A percentile compares a stretch with the other conserved stretches of the same genome.
These are phyloP conservation scores for Pouteria campechiana DNA, from an alignment of 179 eudicot genomes.

Conservation along the genomic window DNA sequence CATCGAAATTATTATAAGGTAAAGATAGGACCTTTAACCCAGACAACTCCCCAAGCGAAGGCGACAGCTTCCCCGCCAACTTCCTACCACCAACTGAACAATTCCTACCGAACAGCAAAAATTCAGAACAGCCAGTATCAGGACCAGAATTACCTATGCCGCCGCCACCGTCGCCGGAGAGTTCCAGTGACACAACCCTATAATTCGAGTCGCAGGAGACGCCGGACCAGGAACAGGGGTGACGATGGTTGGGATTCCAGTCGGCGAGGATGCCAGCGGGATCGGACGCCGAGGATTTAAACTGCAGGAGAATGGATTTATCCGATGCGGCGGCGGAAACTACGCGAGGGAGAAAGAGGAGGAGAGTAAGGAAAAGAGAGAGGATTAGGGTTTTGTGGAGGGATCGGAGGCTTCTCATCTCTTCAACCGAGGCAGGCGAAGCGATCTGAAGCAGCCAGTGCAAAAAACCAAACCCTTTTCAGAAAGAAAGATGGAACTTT, in stretches of 20 bases:
- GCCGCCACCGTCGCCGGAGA: slow-evolving; percentile 48
- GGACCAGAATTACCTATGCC: slow-evolving; percentile 18
- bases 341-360: slow-evolving; percentile 4
- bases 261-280: slow-evolving; percentile 29
- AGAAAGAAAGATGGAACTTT: slow-evolving; percentile 3
- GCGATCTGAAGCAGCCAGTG: too few species aligned
- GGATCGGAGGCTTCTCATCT: too few species aligned
- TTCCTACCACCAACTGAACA: slow-evolving; percentile 18
- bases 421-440: background rate
- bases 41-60: slow-evolving; percentile 22
- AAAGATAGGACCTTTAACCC: slow-evolving; percentile 40
- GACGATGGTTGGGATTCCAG: slow-evolving; percentile 20
- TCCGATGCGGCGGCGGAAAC: slow-evolving; percentile 26
- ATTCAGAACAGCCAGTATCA: slow-evolving; percentile 33
- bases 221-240: slow-evolving; percentile 52
- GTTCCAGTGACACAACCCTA: slow-evolving; percentile 35
- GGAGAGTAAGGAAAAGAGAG: slow-evolving; percentile 13
- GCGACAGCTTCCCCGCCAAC: slow-evolving; percentile 26
- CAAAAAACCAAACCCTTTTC: slow-evolving; percentile 23
- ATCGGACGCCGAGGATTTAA: slow-evolving; percentile 33
- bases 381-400: slow-evolving; percentile 11
- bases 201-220: slow-evolving; percentile 34
- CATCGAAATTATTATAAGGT: slow-evolving; percentile 41
- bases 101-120: slow-evolving; percentile 38
- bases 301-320: slow-evolving; percentile 35